These are phyloP conservation scores for Corniculantispora saksenae DNA, from an alignment of 2,329 filamentous ascomycete species.

Conservation along the genomic window DNA sequence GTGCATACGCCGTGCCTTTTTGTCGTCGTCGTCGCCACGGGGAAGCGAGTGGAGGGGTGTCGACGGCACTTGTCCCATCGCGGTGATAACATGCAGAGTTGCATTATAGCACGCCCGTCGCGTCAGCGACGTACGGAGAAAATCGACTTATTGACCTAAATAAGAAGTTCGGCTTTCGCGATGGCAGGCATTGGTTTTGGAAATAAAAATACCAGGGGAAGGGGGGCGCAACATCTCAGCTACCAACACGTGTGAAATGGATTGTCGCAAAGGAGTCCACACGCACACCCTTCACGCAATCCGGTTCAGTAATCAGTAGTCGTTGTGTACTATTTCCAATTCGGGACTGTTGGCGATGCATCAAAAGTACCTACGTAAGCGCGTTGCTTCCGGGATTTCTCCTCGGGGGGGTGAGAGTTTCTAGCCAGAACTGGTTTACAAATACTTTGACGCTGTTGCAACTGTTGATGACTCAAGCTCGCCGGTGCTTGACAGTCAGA, in stretches of 20 bases:
- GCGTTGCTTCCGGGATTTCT: no score
- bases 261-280: not conserved
- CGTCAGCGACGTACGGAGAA: no score
- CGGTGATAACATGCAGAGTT: not conserved
- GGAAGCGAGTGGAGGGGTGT: not conserved
- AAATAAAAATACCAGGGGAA: not conserved
- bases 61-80: not conserved
- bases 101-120: not conserved
- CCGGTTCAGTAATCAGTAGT: not conserved
- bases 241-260: not conserved
- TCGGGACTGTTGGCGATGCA: not conserved
- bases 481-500: no score
- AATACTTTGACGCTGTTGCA: no score
- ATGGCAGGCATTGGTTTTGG: not conserved
- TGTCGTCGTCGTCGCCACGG: not conserved
- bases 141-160: not conserved
- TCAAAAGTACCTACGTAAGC: not conserved
- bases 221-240: no score
- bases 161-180: not conserved
- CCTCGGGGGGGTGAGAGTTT: no score
- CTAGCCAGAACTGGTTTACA: no score
- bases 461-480: no score
- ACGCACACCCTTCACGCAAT: not conserved
- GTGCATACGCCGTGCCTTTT: not conserved
- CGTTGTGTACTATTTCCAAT: not conserved